Evolutionary conservation across 176 grass and related monocot species (phyloP).

Genomic region (Cocos nucifera): DNA sequence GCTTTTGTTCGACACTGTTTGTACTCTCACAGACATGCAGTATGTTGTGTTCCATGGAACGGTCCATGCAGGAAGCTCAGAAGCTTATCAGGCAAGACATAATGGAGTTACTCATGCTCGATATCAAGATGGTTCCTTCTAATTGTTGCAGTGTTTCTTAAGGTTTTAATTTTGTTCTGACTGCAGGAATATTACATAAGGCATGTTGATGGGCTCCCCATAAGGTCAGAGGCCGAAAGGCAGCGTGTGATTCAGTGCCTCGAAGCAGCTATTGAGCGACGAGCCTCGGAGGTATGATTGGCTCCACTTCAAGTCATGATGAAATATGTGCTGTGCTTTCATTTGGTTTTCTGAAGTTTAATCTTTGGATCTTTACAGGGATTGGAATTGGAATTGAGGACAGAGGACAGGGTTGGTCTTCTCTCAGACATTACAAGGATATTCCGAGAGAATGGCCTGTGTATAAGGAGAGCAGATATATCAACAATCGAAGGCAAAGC

Average conservation of each 20-base stretch:
- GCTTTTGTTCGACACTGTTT: slow-evolving; percentile 8
- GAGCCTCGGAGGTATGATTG: background rate
- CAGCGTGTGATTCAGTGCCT: slow-evolving; percentile 4
- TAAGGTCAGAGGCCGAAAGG: background rate
- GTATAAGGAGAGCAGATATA: background rate
- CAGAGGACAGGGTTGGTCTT: background rate
- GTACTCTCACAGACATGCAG: slow-evolving; percentile 12
- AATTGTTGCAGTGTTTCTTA: too few relatives aligned
- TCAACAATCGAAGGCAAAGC: background rate
- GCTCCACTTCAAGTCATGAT: background rate
- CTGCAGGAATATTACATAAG: slow-evolving; percentile 15
- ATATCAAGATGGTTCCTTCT: background rate
- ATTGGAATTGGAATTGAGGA: slow-evolving; percentile 5
- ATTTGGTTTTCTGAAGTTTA: background rate
- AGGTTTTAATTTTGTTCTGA: too few relatives aligned
- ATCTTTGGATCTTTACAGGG: background rate
- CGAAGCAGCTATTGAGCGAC: slow-evolving; percentile 3
- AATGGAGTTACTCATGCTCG: background rate
- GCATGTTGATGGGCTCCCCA: slow-evolving; percentile 2
- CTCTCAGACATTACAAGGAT: slow-evolving; percentile 8
- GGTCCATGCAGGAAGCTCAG: background rate
- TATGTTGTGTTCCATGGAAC: slow-evolving; percentile 4
- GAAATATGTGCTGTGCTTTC: background rate
- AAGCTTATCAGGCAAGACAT: slow-evolving; percentile 4
- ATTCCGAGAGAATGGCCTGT: slow-evolving; percentile 1